Evolutionary conservation across 495 filamentous ascomycete genomes (phyloP).

Genomic region (Astrothelium subdiscretum): DNA sequence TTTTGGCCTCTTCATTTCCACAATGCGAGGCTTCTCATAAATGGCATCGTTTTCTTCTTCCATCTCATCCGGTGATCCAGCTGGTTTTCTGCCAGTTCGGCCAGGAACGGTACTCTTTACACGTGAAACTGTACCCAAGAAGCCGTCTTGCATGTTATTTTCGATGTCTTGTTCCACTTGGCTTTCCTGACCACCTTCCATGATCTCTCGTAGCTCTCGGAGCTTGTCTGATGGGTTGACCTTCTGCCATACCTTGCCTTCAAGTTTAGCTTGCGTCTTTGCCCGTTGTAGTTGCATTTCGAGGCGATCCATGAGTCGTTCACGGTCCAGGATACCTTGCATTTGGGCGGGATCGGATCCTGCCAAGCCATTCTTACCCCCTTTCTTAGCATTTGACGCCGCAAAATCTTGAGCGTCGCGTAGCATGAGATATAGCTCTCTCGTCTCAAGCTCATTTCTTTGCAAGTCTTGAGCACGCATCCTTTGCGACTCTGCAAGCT

Average conservation of each 20-base stretch:
- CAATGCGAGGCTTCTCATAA: slow-evolving; percentile 32
- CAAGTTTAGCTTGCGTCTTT: slow-evolving; percentile 96
- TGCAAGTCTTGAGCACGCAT: slow-evolving; percentile 86
- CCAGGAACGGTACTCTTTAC: slow-evolving; percentile 2
- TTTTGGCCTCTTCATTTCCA: slow-evolving; percentile 51
- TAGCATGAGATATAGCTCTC: slow-evolving; percentile 96
- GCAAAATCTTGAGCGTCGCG: slow-evolving; percentile 95
- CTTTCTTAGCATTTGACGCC: slow-evolving; percentile 49
- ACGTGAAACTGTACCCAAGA: slow-evolving; percentile 30
- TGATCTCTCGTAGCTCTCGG: slow-evolving; percentile 82
- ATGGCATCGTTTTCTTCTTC: slow-evolving; percentile 31
- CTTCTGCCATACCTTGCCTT: slow-evolving; percentile 84
- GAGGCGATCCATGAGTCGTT: slow-evolving; percentile 79
- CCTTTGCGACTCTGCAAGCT: slow-evolving; percentile 76
- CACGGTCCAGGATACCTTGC: slow-evolving; percentile 86
- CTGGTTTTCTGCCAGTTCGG: slow-evolving; percentile 24
- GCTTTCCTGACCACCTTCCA: slow-evolving; percentile 55
- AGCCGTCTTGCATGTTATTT: slow-evolving; percentile 13
- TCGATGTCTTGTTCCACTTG: slow-evolving; percentile 33
- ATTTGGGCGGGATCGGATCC: slow-evolving; percentile 52
- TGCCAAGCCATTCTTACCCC: slow-evolving; percentile 36
- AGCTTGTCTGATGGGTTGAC: slow-evolving; percentile 79
- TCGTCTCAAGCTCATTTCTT: slow-evolving; percentile 86
- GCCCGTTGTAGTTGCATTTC: slow-evolving; percentile 92
- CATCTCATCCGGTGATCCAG: slow-evolving; percentile 29